These are phyloP conservation scores for Discostella pseudostelligera DNA, from an alignment of 108 stramenopile genomes.

Conservation along the genomic window DNA sequence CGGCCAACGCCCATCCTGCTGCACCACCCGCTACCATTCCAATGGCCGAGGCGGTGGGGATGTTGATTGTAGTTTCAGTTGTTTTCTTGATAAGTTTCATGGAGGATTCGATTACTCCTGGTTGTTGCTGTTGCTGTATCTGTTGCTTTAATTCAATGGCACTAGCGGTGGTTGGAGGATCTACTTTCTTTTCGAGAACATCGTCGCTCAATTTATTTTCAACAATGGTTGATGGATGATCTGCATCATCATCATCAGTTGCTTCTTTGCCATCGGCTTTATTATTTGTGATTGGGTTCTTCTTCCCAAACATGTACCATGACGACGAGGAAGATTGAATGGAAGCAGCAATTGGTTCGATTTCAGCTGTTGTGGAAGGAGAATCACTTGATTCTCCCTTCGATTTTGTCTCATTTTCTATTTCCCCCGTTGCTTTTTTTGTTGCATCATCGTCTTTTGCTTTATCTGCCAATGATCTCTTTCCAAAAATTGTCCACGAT, in stretches of 20 bases:
- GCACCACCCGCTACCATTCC: slow-evolving; percentile 70
- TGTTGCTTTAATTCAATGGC: not conserved
- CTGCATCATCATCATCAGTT: not conserved
- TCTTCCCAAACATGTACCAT: slow-evolving; percentile 17
- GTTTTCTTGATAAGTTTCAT: slow-evolving; percentile 36
- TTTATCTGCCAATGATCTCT: not conserved
- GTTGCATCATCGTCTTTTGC: not conserved
- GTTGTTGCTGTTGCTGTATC: not conserved
- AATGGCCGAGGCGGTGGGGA: slow-evolving; percentile 36
- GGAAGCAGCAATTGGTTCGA: not conserved
- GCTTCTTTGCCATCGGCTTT: not conserved
- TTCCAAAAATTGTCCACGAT: slow-evolving; percentile 21
- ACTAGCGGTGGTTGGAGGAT: not conserved
- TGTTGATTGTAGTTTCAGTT: slow-evolving; percentile 30
- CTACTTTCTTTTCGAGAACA: slow-evolving; percentile 12
- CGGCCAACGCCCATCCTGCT: slow-evolving; percentile 63
- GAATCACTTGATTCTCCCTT: slow-evolving; percentile 4
- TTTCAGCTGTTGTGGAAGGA: not conserved
- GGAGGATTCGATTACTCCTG: slow-evolving; percentile 31
- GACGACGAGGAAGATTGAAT: not conserved
- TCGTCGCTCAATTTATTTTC: slow-evolving; percentile 2
- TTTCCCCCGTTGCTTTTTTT: not conserved
- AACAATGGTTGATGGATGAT: not conserved
- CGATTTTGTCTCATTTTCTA: not conserved
- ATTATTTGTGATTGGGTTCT: not conserved